phyloP scores from a whole-genome alignment of 2,329 filamentous ascomycete species.

The Colletotrichum truncatum region DNA sequence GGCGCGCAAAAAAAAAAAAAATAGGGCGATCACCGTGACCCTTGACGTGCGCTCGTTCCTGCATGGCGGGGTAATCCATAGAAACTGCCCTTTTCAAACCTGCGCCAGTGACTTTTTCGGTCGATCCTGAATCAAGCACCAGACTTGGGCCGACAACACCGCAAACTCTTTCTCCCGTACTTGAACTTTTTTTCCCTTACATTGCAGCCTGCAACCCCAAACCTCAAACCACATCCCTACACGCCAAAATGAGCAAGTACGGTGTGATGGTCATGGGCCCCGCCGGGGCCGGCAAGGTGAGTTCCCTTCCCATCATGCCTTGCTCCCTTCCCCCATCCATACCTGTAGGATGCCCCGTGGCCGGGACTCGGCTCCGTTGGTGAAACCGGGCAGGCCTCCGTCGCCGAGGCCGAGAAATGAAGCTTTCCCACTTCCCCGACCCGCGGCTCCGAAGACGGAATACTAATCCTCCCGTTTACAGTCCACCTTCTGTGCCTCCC shows the following conservation, averaged over 20 bases:
- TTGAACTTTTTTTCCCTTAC: neutral
- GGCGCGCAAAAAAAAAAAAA: slow-evolving; percentile 5
- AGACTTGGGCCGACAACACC: neutral
- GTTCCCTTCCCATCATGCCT: neutral
- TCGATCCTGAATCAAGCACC: slow-evolving; percentile 1
- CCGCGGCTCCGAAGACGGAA: neutral
- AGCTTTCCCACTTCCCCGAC: neutral
- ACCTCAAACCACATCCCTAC: neutral
- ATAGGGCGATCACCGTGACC: slow-evolving; percentile 25
- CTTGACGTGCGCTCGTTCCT: slow-evolving; percentile 26
- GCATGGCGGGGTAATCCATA: slow-evolving; percentile 32
- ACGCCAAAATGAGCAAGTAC: slow-evolving; percentile 83
- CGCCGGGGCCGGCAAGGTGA: slow-evolving; percentile 90
- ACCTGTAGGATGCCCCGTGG: neutral
- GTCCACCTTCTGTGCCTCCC: slow-evolving; percentile 92
- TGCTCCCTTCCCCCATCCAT: neutral
- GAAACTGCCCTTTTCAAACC: slow-evolving; percentile 9
- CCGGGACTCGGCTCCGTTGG: slow-evolving; percentile 4
- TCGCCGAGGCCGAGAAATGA: neutral
- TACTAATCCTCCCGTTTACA: slow-evolving; percentile 42
- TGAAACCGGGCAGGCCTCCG: neutral
- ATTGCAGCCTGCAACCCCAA: neutral
- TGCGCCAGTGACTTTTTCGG: neutral
- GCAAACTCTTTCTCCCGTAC: neutral
- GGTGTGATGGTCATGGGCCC: slow-evolving; percentile 96